These are phyloP conservation scores for Secale cereale DNA, from an alignment of 176 grass and related monocot genomes.

Conservation along the genomic window DNA sequence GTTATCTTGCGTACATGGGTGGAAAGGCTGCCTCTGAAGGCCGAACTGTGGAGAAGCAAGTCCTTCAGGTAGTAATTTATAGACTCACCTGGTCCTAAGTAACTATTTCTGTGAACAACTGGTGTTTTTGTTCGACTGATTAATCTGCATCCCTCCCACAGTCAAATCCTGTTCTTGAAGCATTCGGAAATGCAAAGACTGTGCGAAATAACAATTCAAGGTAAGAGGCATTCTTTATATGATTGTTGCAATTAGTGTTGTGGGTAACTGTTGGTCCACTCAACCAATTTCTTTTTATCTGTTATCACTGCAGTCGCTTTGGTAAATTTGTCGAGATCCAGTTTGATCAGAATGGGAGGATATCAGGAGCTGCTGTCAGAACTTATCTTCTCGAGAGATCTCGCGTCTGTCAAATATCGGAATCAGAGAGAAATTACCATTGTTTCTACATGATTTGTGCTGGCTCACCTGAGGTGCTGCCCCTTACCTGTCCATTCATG, in stretches of 20 bases:
- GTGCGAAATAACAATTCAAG: conserved; percentile 99
- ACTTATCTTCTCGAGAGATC: conserved; percentile 97
- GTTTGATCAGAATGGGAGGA: conserved; percentile 81
- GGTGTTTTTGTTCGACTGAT: conserved; percentile 19
- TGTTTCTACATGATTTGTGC: conserved; percentile 99
- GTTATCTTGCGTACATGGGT: conserved; percentile 96
- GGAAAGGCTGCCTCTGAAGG: conserved; percentile 70
- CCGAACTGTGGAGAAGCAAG: conserved; percentile 88
- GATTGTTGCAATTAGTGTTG: background rate
- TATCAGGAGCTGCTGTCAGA: conserved; percentile 90
- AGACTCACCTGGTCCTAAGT: background rate
- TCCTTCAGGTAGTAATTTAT: conserved; percentile 66
- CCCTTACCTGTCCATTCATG: conserved; percentile 8
- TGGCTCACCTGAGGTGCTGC: conserved; percentile 71
- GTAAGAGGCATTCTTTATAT: conserved; percentile 38
- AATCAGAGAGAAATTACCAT: conserved; percentile 96
- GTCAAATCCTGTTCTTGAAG: conserved; percentile 99
- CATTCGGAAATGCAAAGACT: conserved; percentile 99
- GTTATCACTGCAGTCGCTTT: conserved; percentile 62
- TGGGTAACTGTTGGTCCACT: conserved; percentile 23
- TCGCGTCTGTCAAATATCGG: conserved; percentile 93
- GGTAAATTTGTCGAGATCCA: conserved; percentile 99
- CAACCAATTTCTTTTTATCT: conserved; percentile 22
- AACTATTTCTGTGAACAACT: conserved; percentile 17
- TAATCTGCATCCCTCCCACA: conserved; percentile 37